Evolutionary conservation across 2,329 filamentous ascomycete genomes (phyloP).

Genomic region (Aspergillus phoenicis): DNA sequence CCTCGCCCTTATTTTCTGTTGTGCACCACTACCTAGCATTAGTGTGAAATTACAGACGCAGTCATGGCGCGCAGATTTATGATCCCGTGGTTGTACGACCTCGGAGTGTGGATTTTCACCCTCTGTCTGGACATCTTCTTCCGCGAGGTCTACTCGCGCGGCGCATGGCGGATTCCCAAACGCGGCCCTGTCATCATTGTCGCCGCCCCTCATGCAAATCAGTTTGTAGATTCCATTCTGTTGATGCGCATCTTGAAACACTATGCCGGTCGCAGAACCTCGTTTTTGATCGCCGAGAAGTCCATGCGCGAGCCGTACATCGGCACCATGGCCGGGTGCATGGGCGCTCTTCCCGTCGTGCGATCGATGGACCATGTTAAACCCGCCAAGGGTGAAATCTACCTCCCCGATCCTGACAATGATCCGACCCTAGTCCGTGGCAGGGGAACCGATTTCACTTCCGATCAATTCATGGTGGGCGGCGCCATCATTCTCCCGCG

Average conservation of each 20-base stretch:
- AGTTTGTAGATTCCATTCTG: constrained; percentile 95
- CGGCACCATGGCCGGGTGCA: constrained; percentile 79
- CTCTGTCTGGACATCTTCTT: constrained; percentile 95
- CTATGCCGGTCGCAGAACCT: constrained; percentile 84
- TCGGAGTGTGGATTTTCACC: constrained; percentile 51
- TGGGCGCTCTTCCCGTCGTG: constrained; percentile 90
- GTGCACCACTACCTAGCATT: neutral
- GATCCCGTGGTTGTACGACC: constrained; percentile 20
- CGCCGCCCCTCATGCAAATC: constrained; percentile 94
- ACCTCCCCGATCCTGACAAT: constrained; percentile 82
- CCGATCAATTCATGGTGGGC: constrained; percentile 67
- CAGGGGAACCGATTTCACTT: constrained; percentile 77
- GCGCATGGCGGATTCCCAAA: constrained; percentile 91
- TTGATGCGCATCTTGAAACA: constrained; percentile 86
- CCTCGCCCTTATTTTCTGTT: neutral
- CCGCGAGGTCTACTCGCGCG: constrained; percentile 91
- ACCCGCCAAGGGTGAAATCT: constrained; percentile 75
- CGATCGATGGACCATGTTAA: constrained; percentile 88
- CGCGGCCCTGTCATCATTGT: constrained; percentile 91
- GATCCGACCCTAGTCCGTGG: constrained; percentile 81
- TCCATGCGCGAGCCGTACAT: constrained; percentile 90
- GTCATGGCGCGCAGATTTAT: constrained; percentile 10
- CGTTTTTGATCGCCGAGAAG: constrained; percentile 92
- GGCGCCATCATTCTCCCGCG: constrained; percentile 87
- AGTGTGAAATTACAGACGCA: constrained; percentile 1